Base-by-base conservation (phyloP, 2,329 filamentous ascomycete species). In the Xylariaceae sp. region DNA sequence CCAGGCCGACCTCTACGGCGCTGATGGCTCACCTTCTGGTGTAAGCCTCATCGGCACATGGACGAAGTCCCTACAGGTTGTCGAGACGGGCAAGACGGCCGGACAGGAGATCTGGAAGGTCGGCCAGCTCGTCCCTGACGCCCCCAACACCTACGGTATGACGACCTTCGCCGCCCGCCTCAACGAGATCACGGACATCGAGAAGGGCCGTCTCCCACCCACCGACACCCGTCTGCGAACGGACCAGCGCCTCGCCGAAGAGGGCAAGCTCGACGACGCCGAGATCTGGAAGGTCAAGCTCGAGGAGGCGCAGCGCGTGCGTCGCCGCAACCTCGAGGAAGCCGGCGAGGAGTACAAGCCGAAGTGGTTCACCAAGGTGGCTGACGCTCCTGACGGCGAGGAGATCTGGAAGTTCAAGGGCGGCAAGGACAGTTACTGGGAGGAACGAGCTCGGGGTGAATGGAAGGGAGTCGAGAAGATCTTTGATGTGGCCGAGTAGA, bases 351-450 rank as follows among this genome's bases (percentile, higher is more conserved):
- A 78, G 59, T 87, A 92, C 81, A 82, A 77, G 66, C 90, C 94
- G 4, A 82, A 83, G 66, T 99, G 93, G 92, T 99, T 99, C 72
- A 83, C 86, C 55, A 87, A 83, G 74, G 85, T 89, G 7, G 78
- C 81, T n/a, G 79, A 82, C 23, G 77, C 75, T 2, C 75, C 76
- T 11, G 81, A 83, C 52, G 82, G 82, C 3, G 87, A 89, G 70
- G 86, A 89, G 70, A 79, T 88, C 9, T 90, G 89, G 89, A 82
- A 85, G 68, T 74, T 96, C 64, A 94, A 87, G 77, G 79, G 79
- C 2, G 91, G 92, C 17, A 92, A 88, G 74, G 91, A 95, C 15
- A 87, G 90, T 7, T 99, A 99, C 75, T 99, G 94, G 94, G 92
- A 96, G 71, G 88, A 90, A 75, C 83, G 93, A 62, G 81, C 56